These are phyloP conservation scores for Ceratobasidium sp. DNA, from an alignment of 1,284 basidiomycete species.

Conservation along the genomic window DNA sequence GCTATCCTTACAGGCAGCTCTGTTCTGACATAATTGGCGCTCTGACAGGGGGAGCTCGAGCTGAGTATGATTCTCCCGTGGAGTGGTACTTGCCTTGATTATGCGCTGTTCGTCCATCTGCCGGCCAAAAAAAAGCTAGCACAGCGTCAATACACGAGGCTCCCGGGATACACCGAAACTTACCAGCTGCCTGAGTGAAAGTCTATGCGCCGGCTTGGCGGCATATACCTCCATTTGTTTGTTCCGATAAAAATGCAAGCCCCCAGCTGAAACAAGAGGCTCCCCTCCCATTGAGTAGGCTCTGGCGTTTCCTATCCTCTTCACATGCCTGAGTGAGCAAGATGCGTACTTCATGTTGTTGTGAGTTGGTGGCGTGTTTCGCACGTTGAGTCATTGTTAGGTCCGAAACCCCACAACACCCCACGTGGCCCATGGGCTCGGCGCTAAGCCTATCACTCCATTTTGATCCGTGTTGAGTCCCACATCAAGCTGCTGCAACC, in stretches of 20 bases:
- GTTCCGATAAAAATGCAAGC: slow-evolving; percentile 85
- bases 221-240: slow-evolving; percentile 85
- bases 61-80: slow-evolving; percentile 26
- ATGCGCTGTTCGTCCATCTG: slow-evolving; percentile 79
- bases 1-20: slow-evolving; percentile 90
- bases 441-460: slow-evolving; percentile 15
- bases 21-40: slow-evolving; percentile 88
- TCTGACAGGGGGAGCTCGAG: slow-evolving; percentile 59
- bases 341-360: slow-evolving; percentile 19
- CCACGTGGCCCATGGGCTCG: slow-evolving; percentile 18
- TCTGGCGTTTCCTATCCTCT: not conserved
- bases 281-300: slow-evolving; percentile 32
- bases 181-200: slow-evolving; percentile 86
- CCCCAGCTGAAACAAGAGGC: slow-evolving; percentile 33
- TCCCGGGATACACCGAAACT: slow-evolving; percentile 51
- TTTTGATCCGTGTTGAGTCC: slow-evolving; percentile 42
- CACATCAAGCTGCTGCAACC: not conserved
- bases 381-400: slow-evolving; percentile 36
- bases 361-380: slow-evolving; percentile 9
- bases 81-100: slow-evolving; percentile 65
- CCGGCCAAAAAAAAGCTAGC: slow-evolving; percentile 74
- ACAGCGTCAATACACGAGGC: slow-evolving; percentile 18
- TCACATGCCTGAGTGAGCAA: slow-evolving; percentile 11
- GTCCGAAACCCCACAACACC: slow-evolving; percentile 37
- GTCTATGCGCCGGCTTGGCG: slow-evolving; percentile 73